Evolutionary conservation across 176 grass and related monocot species (phyloP).

Genomic region (Echinochloa phyllopogon): DNA sequence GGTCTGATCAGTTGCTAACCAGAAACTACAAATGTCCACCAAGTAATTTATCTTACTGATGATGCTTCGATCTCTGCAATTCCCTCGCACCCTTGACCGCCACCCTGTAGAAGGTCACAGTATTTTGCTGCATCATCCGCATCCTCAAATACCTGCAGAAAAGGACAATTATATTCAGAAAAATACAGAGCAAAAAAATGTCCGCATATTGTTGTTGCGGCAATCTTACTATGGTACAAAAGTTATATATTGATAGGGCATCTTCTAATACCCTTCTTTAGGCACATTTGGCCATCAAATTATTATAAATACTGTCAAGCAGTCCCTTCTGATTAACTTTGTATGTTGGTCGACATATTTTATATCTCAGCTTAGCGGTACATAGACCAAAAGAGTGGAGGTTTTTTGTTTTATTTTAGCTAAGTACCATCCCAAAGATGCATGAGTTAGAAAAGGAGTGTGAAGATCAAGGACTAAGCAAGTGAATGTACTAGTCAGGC

Average conservation of each 20-base stretch:
- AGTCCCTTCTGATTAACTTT: not conserved
- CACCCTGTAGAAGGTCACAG: slow-evolving; percentile 83
- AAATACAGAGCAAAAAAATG: slow-evolving; percentile 2
- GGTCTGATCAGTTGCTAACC: not conserved
- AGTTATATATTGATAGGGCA: not conserved
- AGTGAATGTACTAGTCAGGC: not conserved
- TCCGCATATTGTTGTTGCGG: too few relatives aligned
- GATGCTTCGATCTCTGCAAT: slow-evolving; percentile 95
- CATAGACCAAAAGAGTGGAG: not conserved
- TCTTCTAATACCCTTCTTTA: not conserved
- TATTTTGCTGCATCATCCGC: slow-evolving; percentile 84
- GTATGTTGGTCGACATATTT: not conserved
- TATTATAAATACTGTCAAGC: not conserved
- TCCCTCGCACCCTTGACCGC: slow-evolving; percentile 87
- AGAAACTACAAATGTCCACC: not conserved
- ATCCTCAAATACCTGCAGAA: slow-evolving; percentile 86
- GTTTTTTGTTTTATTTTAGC: not conserved
- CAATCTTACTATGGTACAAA: not conserved
- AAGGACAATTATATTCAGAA: not conserved
- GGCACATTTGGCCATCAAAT: not conserved
- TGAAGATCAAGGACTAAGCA: not conserved
- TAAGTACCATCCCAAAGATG: not conserved
- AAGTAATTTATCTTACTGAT: slow-evolving; percentile 62
- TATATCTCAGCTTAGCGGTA: not conserved
- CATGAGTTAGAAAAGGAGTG: not conserved